Evolutionary conservation across 1,284 basidiomycete genomes (phyloP), one percentile per base, ranked within the genome.

Genomic region (Puccinia triticina): DNA sequence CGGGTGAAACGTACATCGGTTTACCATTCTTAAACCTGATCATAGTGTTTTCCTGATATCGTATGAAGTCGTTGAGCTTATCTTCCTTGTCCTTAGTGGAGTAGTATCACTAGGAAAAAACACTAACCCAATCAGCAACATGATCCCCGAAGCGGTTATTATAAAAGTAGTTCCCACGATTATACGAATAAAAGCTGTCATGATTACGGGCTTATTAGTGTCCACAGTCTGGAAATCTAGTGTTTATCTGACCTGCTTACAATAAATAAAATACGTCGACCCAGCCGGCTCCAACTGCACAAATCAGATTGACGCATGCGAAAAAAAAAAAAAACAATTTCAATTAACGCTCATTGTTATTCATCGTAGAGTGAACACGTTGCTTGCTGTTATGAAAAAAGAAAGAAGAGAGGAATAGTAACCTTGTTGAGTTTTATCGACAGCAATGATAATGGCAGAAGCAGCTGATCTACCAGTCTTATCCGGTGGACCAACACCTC

Each of bases 221-320:
- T 21, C 23, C 8, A 61, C n/a, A 61, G 5, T 26, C 21, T 32
- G 23, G 23, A 29, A 32, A 32, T 12, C 3, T 2, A 32, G 3
- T 64, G 18, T 5, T 23, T 43, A 14, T n/a, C n/a, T n/a, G n/a
- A n/a, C n/a, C 23, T 40, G 37, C 75, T 64, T n/a, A 77, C 75
- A 79, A 79, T 71, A 79, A 16, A 57, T 79, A 79, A 57, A 79
- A 79, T n/a, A 79, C 77, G 37, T 79, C 77, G 3, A 79, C 77
- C 64, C 66, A 79, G 12, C 77, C 77, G 10, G 77, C 66, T n/a
- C 77, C 77, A 32, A 79, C 77, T 77, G 18, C n/a, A n/a, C n/a
- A n/a, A n/a, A n/a, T n/a, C n/a, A n/a, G n/a, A n/a, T n/a, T n/a
- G n/a, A n/a, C n/a, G n/a, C n/a, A n/a, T n/a, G n/a, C n/a, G n/a